Evolutionary conservation across 2,329 filamentous ascomycete species (phyloP), one percentile per base, ranked within the genome.

Genomic region (Colletotrichum camelliae): DNA sequence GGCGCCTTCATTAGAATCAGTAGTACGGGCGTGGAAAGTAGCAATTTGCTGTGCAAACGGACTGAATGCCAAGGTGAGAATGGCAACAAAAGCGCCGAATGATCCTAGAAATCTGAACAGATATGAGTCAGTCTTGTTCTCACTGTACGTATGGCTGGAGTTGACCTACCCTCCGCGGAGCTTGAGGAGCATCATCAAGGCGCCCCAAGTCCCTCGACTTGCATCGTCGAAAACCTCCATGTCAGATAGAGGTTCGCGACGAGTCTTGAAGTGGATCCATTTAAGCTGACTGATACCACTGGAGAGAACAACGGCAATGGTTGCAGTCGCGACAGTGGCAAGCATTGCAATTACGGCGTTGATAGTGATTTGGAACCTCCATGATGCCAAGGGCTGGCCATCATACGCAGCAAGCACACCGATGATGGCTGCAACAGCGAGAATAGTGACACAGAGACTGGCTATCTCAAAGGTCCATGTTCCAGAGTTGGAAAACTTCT

Each of bases 161-260:
- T n/a, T 16, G 21, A 76, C 79, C 74, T 70, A 83, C 81, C 82
- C 82, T 71, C 82, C 82, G 18, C 81, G 76, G 3, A 74, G 64
- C 12, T 78, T 79, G 2, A 78, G 67, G 13, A 84, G 71, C 75
- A 84, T 70, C 39, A 80, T 80, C 18, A 83, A 6, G 18, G 82
- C 81, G 1, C 82, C 82, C 77, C 80, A 78, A 1, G 80, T 80
- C 2, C 82, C 82, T 4, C 82, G 80, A 31, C 82, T 84, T 7
- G 82, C 82, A 21, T 84, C 81, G 55, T 84, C 82, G 43, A 83
- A 82, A 3, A 77, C 72, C 75, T 84, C 82, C 80, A 84, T 82
- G 15, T 83, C 81, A 2, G 79, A 76, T 16, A 84, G 67, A 4
- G 81, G 81, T n/a, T 79, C 78, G 31, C 78, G 74, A 7, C 80